Base-by-base conservation (phyloP, 2,329 filamentous ascomycete species). In the Dissoconium aciculare region DNA sequence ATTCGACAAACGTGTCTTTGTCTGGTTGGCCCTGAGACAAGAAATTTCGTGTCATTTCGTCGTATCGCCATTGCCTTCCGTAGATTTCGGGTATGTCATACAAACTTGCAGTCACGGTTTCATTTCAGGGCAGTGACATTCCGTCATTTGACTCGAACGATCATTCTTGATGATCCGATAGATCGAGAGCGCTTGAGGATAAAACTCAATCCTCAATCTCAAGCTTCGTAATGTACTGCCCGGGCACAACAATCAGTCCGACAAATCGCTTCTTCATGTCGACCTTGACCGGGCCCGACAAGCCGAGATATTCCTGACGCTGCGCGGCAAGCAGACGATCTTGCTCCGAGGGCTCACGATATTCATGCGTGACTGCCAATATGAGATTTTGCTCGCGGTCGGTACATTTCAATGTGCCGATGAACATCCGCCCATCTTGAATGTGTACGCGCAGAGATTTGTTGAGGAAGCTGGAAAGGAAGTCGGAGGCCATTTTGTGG, bases 321-420 rank as follows among this genome's bases (percentile, higher is more conserved):
- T 37, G 45, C 4, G 48, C 44, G 2, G 56, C 53, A 33, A 51
- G 50, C 38, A 50, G 50, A 37, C 66, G 52, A 17, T 63, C 55
- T 3, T 60, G 58, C 8, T 52, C 44, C 5, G 55, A 51, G 4
- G 84, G 84, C 35, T 73, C 69, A 2, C 87, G 79, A 57, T 94
- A 95, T 57, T 98, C 89, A 56, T 89, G 79, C 0, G 87, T 81
- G 42, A 79, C 69, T 19, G 78, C 69, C 31, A 98, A 71, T 31
- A 98, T 82, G 41, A 95, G 68, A 49, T 98, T 55, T 46, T 71
- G 72, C 39, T 93, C 80, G 36, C 78, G 74, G 62, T 98, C 89
- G 16, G 85, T 94, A 62, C 89, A 98, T 58, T 91, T 94, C 59
- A 98, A 80, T 40, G 74, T 68, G 12, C 89, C 89, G 33, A 84